Evolutionary conservation across 2,329 filamentous ascomycete species (phyloP), one percentile per base, ranked within the genome.

Genomic region (Paecilomyces dactylethromorphus): DNA sequence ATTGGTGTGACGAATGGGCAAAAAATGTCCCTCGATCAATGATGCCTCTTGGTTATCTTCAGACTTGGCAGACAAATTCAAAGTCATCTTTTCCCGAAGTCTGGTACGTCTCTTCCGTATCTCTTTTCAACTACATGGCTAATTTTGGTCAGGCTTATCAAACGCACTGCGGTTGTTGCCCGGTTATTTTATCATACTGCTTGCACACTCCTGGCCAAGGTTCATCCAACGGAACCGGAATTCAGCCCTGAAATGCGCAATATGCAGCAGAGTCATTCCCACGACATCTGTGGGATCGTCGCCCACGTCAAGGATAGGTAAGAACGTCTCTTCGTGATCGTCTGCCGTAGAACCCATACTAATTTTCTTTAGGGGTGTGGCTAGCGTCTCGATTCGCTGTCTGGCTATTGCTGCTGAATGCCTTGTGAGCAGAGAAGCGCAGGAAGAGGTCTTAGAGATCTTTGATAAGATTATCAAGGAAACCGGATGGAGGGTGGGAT

Each of bases 171-270:
- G 2, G 87, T 94, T 32, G 84, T 96, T 26, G 91, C 90, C 3
- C 85, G 91, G 53, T 80, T 97, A 8, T 92, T 96, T 71, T 97
- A 95, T 70, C 92, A 97, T 70, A 94, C 90, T 0, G 87, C 90
- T 22, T 88, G 93, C 76, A 88, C 90, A 63, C 77, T 97, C 33
- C 82, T 97, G 4, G 85, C 89, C 3, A 90, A 93, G 65, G 87
- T 87, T 22, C 88, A 96, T 70, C 92, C 92, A 0, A 81, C 87
- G 39, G 79, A 83, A 11, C 77, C 82, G 7, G 81, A 84, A 39
- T 78, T 79, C 18, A 80, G 81, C 2, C 79, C 84, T 3, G 87
- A 91, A 60, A 90, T 93, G 84, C 84, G 83, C 53, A 79, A 82
- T 3, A 82, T 89, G 68, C 87, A 89, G 65, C 80, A 87, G 54